Evolutionary conservation across 1,139 yeast species (phyloP).

Genomic region (Entelexis paramagnoliae): DNA sequence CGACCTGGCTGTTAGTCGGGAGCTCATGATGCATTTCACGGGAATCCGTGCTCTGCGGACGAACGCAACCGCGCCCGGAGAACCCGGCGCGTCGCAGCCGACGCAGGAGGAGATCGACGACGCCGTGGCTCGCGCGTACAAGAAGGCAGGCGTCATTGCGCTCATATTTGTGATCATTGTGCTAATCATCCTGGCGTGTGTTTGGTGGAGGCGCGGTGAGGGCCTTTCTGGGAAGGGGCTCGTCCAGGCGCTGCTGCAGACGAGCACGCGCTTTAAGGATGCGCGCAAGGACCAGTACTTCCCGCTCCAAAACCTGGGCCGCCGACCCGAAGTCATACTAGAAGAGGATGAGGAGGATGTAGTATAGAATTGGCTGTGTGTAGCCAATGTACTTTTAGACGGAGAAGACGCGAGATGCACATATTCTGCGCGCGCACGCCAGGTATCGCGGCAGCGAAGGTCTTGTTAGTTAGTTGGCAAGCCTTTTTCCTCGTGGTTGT

Average conservation of each 20-base stretch:
- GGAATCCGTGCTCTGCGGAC: not conserved
- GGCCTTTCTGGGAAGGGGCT: slow-evolving; percentile 17
- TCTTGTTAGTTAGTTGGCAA: too few relatives aligned
- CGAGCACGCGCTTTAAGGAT: slow-evolving; percentile 5
- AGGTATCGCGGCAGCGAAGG: too few relatives aligned
- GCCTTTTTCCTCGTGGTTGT: too few relatives aligned
- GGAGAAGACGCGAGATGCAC: too few relatives aligned
- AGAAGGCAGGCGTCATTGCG: slow-evolving; percentile 34
- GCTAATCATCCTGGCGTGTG: slow-evolving; percentile 25
- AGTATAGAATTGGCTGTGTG: not conserved
- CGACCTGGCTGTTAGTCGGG: slow-evolving; percentile 37
- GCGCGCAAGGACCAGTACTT: slow-evolving; percentile 17
- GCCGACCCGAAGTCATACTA: slow-evolving; percentile 19
- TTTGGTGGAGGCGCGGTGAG: slow-evolving; percentile 26
- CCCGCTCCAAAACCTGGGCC: slow-evolving; percentile 17
- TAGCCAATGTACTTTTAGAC: too few relatives aligned
- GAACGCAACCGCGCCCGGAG: not conserved
- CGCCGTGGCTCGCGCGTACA: slow-evolving; percentile 34
- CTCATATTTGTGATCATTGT: slow-evolving; percentile 30
- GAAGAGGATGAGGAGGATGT: slow-evolving; percentile 23
- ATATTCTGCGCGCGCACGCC: too few relatives aligned
- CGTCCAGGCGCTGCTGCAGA: slow-evolving; percentile 22
- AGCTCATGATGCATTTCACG: slow-evolving; percentile 34
- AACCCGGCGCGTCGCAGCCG: not conserved
- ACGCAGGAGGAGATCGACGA: slow-evolving; percentile 16